Conservation (phyloP, 352 stramenopile species). For the Plasmopara halstedii region DNA sequence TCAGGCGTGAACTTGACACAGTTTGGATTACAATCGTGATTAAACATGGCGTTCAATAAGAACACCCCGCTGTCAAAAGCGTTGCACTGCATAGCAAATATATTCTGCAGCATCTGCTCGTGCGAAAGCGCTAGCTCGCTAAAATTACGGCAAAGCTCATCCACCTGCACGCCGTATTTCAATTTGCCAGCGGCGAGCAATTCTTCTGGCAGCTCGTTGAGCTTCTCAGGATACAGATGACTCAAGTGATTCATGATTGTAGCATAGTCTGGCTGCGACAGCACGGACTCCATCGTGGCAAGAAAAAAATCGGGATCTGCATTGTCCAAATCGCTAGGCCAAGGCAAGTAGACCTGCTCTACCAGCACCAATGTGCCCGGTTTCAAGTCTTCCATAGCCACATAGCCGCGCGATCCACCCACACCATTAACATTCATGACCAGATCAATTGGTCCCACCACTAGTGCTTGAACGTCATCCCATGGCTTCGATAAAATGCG, state of each 20-base stretch:
- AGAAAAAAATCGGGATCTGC: slow-evolving; percentile 78
- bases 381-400: slow-evolving; percentile 66
- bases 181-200: slow-evolving; percentile 39
- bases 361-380: slow-evolving; percentile 87
- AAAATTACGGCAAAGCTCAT: slow-evolving; percentile 46
- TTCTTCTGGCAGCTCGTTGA: slow-evolving; percentile 53
- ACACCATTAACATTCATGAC: slow-evolving; percentile 40
- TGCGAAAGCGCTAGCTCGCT: slow-evolving; percentile 34
- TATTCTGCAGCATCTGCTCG: slow-evolving; percentile 79
- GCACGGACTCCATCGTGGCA: slow-evolving; percentile 80
- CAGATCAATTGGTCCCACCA: slow-evolving; percentile 73
- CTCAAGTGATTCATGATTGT: slow-evolving; percentile 72
- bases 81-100: slow-evolving; percentile 92
- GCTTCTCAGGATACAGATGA: slow-evolving; percentile 79
- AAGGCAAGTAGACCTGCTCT: slow-evolving; percentile 87
- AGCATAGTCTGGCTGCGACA: slow-evolving; percentile 56
- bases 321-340: slow-evolving; percentile 80
- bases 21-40: slow-evolving; percentile 92
- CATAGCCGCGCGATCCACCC: slow-evolving; percentile 84
- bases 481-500: slow-evolving; percentile 53
- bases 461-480: slow-evolving; percentile 74
- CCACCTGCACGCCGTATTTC: slow-evolving; percentile 55
- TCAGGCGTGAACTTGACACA: slow-evolving; percentile 90
- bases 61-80: slow-evolving; percentile 92
- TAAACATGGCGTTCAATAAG: slow-evolving; percentile 92